phyloP scores from a whole-genome alignment of 2,329 filamentous ascomycete genomes.

The Aspergillus eucalypticola region DNA sequence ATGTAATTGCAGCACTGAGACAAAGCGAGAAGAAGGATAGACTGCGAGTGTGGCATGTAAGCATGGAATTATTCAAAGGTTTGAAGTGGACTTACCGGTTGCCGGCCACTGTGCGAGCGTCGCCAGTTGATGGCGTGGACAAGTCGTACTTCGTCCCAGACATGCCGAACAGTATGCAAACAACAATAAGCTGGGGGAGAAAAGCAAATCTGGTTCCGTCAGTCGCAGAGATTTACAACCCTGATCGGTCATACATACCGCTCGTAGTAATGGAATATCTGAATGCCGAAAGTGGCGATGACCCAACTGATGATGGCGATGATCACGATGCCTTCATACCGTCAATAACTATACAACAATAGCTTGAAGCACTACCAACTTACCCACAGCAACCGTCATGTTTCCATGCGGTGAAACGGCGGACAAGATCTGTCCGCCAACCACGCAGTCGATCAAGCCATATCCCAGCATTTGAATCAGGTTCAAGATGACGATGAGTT shows the following conservation, averaged over 20 bases:
- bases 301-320: slow-evolving; percentile 63
- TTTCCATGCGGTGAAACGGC: slow-evolving; percentile 61
- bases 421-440: slow-evolving; percentile 68
- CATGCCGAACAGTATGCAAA: slow-evolving; percentile 63
- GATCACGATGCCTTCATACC: slow-evolving; percentile 56
- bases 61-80: neutral
- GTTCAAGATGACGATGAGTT: slow-evolving; percentile 63
- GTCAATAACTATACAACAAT: slow-evolving; percentile 8
- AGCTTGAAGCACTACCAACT: slow-evolving; percentile 10
- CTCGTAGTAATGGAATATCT: slow-evolving; percentile 68
- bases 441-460: slow-evolving; percentile 63
- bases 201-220: slow-evolving; percentile 56
- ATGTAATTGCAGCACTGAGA: slow-evolving; percentile 65
- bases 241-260: slow-evolving; percentile 41
- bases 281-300: slow-evolving; percentile 68
- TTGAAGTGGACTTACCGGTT: slow-evolving; percentile 31
- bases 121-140: slow-evolving; percentile 52
- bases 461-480: slow-evolving; percentile 65
- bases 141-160: slow-evolving; percentile 63
- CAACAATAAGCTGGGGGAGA: slow-evolving; percentile 62
- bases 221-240: slow-evolving; percentile 11
- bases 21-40: slow-evolving; percentile 71
- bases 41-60: neutral
- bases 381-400: slow-evolving; percentile 64
- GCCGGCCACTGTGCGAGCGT: slow-evolving; percentile 54